Percentiles rank a stretch among this genome's conserved stretches.
phyloP scores from a whole-genome alignment of 306 rosid genomes.

The Leucaena leucocephala region DNA sequence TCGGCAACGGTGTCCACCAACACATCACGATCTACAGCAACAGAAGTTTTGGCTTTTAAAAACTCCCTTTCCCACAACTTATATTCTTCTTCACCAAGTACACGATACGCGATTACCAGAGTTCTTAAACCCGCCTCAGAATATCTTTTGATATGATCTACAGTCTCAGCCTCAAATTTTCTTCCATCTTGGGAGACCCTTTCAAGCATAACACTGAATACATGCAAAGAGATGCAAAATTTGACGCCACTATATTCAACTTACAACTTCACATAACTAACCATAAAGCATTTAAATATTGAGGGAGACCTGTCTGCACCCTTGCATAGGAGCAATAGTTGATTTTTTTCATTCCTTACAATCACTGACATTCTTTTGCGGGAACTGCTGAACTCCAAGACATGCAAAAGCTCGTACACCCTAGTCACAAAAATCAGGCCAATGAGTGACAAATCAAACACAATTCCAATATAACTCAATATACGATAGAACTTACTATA shows the following conservation, averaged over 20 bases:
- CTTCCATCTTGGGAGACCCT: slow-evolving; percentile 70
- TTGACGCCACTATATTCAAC: slow-evolving; percentile 38
- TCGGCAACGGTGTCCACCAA: slow-evolving; percentile 66
- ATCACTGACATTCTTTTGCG: slow-evolving; percentile 98
- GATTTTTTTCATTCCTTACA: slow-evolving; percentile 65
- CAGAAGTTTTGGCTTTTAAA: slow-evolving; percentile 60
- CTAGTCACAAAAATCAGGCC: slow-evolving; percentile 47
- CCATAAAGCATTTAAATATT: slow-evolving; percentile 29
- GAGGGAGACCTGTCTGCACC: slow-evolving; percentile 91
- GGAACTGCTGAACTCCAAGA: slow-evolving; percentile 84
- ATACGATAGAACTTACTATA: slow-evolving; percentile 8
- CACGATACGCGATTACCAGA: slow-evolving; percentile 66
- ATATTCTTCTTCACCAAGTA: slow-evolving; percentile 69
- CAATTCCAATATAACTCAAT: slow-evolving; percentile 7
- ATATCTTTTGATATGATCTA: slow-evolving; percentile 65
- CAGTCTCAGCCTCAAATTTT: slow-evolving; percentile 71
- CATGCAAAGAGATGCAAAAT: slow-evolving; percentile 35
- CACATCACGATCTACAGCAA: slow-evolving; percentile 55
- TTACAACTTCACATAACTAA: slow-evolving; percentile 26
- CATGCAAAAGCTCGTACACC: slow-evolving; percentile 68
- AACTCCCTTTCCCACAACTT: slow-evolving; percentile 67
- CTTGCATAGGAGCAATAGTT: slow-evolving; percentile 76
- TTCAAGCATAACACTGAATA: slow-evolving; percentile 74
- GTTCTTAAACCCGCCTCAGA: slow-evolving; percentile 93
- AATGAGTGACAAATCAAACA: slow-evolving; percentile 31